Percentiles rank a stretch among this genome's conserved stretches.
Evolutionary conservation across 331 rosid genomes (phyloP).

Genomic region (Saraca asoca): DNA sequence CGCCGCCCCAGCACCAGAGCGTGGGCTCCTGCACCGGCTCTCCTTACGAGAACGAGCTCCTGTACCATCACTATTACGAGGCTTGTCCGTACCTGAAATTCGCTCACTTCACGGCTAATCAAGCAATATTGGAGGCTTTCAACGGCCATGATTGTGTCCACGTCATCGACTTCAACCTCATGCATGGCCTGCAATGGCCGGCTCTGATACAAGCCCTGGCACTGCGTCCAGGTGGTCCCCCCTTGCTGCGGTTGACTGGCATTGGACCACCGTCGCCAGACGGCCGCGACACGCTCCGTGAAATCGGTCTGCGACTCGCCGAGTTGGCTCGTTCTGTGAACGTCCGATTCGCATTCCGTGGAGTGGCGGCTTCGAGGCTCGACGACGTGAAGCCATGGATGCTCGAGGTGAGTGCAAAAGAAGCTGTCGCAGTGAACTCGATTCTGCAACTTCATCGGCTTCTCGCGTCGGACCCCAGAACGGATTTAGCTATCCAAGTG

Average conservation of each 20-base stretch:
- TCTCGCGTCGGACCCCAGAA: constrained; percentile 48
- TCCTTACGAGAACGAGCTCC: constrained; percentile 53
- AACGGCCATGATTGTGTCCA: constrained; percentile 85
- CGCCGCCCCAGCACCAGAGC: constrained; percentile 18
- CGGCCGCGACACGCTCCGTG: constrained; percentile 83
- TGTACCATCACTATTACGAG: constrained; percentile 81
- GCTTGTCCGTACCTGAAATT: constrained; percentile 90
- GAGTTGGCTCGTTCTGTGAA: constrained; percentile 84
- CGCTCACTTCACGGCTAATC: constrained; percentile 94
- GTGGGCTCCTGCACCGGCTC: constrained; percentile 15
- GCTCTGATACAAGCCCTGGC: constrained; percentile 85
- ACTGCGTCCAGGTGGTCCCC: constrained; percentile 88
- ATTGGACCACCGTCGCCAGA: constrained; percentile 95
- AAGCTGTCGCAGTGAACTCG: constrained; percentile 83
- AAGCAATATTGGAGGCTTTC: constrained; percentile 82
- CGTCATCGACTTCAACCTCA: constrained; percentile 85
- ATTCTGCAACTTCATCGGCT: constrained; percentile 85
- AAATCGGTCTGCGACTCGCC: constrained; percentile 72
- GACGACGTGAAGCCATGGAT: constrained; percentile 96
- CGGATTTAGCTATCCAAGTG: constrained; percentile 36
- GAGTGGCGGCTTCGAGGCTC: constrained; percentile 76
- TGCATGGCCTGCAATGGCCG: constrained; percentile 97
- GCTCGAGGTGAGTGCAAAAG: constrained; percentile 72
- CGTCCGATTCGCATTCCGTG: constrained; percentile 82
- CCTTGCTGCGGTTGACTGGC: constrained; percentile 72